phyloP scores from a whole-genome alignment of 441 rosid species.

The Cnidoscolus chayamansa region DNA sequence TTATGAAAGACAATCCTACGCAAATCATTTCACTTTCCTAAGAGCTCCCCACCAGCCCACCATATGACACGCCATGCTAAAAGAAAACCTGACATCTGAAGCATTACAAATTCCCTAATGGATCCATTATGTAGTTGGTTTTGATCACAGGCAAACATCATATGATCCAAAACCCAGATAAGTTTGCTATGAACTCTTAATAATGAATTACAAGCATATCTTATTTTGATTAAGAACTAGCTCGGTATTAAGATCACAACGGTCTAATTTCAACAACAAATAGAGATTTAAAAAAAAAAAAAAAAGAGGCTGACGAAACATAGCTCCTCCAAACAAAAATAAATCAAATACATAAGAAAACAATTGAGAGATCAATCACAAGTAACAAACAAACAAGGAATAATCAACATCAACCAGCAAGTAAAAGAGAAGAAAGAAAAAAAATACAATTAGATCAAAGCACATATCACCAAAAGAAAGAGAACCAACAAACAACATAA shows the following conservation, averaged over 20 bases:
- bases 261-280: not conserved
- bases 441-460: conserved; percentile 32
- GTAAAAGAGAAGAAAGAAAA: conserved; percentile 13
- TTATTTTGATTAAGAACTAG: not conserved
- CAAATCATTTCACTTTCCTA: conserved; percentile 1
- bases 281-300: not conserved
- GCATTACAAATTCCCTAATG: conserved; percentile 2
- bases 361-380: conserved; percentile 15
- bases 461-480: conserved; percentile 22
- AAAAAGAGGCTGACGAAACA: not conserved
- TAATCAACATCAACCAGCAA: not conserved
- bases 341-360: conserved; percentile 10
- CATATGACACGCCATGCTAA: conserved; percentile 11
- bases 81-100: conserved; percentile 16
- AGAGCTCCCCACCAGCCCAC: not conserved
- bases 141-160: conserved; percentile 22
- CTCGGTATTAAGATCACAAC: conserved; percentile 17
- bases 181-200: conserved; percentile 1
- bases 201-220: not conserved
- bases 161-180: not conserved
- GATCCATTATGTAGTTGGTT: conserved; percentile 16
- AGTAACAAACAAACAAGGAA: conserved; percentile 2
- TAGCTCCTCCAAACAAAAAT: not conserved
- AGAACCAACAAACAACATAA: conserved; percentile 19
- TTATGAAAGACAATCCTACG: not conserved